These are phyloP conservation scores for Colletotrichum sp. DNA, from an alignment of 2,329 filamentous ascomycete species.

Conservation along the genomic window DNA sequence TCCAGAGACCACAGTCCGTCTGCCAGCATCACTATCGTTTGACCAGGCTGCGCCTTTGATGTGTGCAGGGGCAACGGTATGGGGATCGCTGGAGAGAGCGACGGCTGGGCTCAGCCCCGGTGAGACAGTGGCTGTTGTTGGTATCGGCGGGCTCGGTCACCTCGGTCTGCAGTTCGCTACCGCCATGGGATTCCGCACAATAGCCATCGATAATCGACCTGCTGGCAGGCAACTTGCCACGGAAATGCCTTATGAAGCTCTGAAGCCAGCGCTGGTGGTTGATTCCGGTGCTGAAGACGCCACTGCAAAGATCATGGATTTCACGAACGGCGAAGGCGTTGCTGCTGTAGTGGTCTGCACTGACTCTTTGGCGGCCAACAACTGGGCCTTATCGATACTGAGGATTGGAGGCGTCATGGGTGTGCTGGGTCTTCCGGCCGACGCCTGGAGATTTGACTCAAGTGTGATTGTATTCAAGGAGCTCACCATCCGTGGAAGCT, in stretches of 20 bases:
- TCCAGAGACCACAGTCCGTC: constrained; percentile 29
- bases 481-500: constrained; percentile 34
- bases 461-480: constrained; percentile 33
- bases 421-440: constrained; percentile 33
- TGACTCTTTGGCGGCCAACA: constrained; percentile 33
- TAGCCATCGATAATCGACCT: constrained; percentile 38
- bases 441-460: constrained; percentile 36
- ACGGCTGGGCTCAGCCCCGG: constrained; percentile 27
- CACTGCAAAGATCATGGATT: constrained; percentile 25
- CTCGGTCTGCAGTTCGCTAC: constrained; percentile 40
- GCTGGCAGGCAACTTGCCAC: constrained; percentile 32
- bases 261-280: constrained; percentile 32
- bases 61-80: constrained; percentile 40
- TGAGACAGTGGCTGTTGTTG: constrained; percentile 34
- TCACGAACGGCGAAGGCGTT: constrained; percentile 34
- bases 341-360: constrained; percentile 36
- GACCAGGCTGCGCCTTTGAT: constrained; percentile 40
- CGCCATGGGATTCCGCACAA: constrained; percentile 36
- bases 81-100: constrained; percentile 35
- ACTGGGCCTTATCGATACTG: constrained; percentile 32
- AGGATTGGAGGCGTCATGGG: constrained; percentile 33
- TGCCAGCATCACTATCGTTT: constrained; percentile 32
- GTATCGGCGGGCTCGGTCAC: constrained; percentile 39
- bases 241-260: constrained; percentile 24
- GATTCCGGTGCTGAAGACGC: constrained; percentile 27